Percentiles rank a stretch among this genome's conserved stretches.
These are phyloP conservation scores for Cercospora berteroae DNA, from an alignment of 2,329 filamentous ascomycete species.

Conservation along the genomic window DNA sequence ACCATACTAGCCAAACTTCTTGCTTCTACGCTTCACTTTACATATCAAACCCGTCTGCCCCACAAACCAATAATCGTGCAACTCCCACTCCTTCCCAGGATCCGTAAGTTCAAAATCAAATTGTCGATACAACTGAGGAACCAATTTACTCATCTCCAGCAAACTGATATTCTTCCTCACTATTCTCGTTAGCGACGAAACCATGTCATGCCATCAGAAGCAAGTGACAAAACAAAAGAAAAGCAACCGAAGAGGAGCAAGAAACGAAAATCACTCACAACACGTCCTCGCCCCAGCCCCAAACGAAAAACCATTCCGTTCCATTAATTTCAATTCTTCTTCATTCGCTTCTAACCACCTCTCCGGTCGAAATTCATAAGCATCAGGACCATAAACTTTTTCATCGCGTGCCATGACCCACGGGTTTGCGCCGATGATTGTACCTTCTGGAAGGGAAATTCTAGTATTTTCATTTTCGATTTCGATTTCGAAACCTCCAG, in stretches of 20 bases:
- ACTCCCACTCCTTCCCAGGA: constrained; percentile 25
- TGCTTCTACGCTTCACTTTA: constrained; percentile 22
- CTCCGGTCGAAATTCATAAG: constrained; percentile 38
- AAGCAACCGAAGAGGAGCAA: neutral
- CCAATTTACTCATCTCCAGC: constrained; percentile 34
- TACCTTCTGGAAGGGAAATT: constrained; percentile 35
- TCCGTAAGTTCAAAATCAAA: constrained; percentile 29
- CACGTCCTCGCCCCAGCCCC: constrained; percentile 22
- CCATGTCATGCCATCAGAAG: neutral
- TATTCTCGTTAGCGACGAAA: neutral
- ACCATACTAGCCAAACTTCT: neutral
- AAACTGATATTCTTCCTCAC: constrained; percentile 28
- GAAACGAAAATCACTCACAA: neutral
- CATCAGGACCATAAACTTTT: constrained; percentile 35
- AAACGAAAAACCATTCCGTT: constrained; percentile 35
- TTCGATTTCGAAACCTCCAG: constrained; percentile 40
- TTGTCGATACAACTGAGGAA: constrained; percentile 29
- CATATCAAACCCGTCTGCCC: constrained; percentile 29
- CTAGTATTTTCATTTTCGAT: constrained; percentile 15
- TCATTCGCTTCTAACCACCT: constrained; percentile 43
- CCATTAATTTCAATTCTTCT: constrained; percentile 44
- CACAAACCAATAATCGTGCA: constrained; percentile 22
- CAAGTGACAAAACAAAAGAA: neutral
- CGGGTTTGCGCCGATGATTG: constrained; percentile 35
- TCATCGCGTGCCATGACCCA: constrained; percentile 38